Percentiles rank a stretch among this genome's conserved stretches.
These are phyloP conservation scores for Alternaria alternata DNA, from an alignment of 2,329 filamentous ascomycete genomes.

Conservation along the genomic window DNA sequence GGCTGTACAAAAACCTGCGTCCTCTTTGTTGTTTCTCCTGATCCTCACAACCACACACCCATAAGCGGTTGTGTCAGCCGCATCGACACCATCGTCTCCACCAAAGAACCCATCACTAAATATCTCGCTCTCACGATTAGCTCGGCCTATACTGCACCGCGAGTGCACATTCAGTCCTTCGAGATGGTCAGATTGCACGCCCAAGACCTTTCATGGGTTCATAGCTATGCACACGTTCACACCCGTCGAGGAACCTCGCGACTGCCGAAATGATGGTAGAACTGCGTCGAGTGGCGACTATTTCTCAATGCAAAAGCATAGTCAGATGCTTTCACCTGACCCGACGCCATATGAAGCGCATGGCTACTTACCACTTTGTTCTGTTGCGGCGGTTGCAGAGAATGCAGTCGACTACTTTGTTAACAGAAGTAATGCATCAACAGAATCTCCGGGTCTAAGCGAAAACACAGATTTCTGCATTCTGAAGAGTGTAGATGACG, in stretches of 20 bases:
- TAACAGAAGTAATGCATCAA: neutral
- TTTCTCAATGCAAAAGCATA: neutral
- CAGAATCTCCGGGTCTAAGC: fast-evolving
- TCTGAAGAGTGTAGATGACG: no score
- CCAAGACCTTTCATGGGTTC: neutral
- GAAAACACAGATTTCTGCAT: fast-evolving
- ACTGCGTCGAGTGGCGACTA: neutral
- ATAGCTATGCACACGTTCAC: neutral
- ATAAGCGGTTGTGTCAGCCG: neutral
- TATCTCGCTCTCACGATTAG: neutral
- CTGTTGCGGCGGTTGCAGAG: neutral
- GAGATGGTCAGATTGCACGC: neutral
- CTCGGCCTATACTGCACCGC: neutral
- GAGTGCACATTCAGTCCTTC: neutral
- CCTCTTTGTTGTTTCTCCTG: fast-evolving
- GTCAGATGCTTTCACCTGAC: neutral
- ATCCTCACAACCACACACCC: neutral
- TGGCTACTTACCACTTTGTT: neutral
- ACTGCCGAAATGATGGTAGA: no score
- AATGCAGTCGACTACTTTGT: neutral
- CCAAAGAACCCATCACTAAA: neutral
- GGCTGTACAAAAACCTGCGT: fast-evolving
- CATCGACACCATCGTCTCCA: neutral
- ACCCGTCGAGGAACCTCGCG: neutral
- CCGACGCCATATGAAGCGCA: neutral